A percentile compares a stretch with the other conserved stretches of the same genome.
Conservation (phyloP, 2,329 filamentous ascomycete genomes). For the Pseudohalonectria lignicola region DNA sequence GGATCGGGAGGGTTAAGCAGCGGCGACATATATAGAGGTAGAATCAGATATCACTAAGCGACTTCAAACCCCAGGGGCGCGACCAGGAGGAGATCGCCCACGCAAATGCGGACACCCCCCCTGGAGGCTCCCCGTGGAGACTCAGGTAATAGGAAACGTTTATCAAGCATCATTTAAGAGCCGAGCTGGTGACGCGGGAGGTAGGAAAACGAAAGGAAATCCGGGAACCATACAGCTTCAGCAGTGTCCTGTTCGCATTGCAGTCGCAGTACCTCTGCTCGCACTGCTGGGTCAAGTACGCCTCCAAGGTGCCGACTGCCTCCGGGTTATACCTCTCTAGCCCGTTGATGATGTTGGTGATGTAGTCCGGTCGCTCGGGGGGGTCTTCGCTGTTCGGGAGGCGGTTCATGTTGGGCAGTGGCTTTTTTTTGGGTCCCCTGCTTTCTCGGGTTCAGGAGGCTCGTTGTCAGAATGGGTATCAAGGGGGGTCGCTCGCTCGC, state of each 20-base stretch:
- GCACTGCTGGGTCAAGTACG: conserved; percentile 90
- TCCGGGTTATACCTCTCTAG: conserved; percentile 98
- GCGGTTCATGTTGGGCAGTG: conserved; percentile 31
- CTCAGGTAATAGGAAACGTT: conserved; percentile 99
- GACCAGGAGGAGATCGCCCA: not conserved
- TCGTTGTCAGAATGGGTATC: too few relatives aligned
- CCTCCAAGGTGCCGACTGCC: conserved; percentile 85
- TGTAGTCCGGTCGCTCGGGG: conserved; percentile 83
- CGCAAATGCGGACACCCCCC: too few relatives aligned
- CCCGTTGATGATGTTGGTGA: conserved; percentile 88
- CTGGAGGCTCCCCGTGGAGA: too few relatives aligned
- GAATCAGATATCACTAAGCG: conserved; percentile 61
- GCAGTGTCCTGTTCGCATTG: conserved; percentile 89
- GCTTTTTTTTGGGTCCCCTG: too few relatives aligned
- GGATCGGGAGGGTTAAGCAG: not conserved
- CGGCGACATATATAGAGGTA: too few relatives aligned
- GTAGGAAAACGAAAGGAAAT: conserved; percentile 7
- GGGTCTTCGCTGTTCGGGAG: conserved; percentile 61
- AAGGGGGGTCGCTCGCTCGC: too few relatives aligned
- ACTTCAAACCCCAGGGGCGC: conserved; percentile 42
- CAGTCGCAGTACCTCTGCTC: conserved; percentile 89
- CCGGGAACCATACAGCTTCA: conserved; percentile 64
- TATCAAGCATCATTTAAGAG: conserved; percentile 58
- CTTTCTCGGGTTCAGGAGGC: too few relatives aligned
- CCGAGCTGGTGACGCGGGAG: conserved; percentile 5